Evolutionary conservation across 202 grass and related monocot species (phyloP), one percentile per base, ranked within the genome.

Genomic region (Elaeis oleifera): DNA sequence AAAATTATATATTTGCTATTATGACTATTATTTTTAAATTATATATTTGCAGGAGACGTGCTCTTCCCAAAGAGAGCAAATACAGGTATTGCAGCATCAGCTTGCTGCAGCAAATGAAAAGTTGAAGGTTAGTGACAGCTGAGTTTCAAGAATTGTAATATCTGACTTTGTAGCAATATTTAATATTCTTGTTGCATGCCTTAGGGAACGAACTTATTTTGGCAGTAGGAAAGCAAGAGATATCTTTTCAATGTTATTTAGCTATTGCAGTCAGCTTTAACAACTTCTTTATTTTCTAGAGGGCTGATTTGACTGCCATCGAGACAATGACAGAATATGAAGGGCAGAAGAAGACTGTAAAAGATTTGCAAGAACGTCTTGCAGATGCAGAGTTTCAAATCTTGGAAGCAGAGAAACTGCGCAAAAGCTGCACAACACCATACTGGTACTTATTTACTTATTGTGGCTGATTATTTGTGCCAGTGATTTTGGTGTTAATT

Each of bases 351-450:
- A 78, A 49, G 36, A 87, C 57, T 68, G 71, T 99, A 31, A 78
- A 85, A 65, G 79, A 86, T 54, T 75, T 99, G 3, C 79, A 81
- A 73, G 72, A 89, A 51, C 95, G 74, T 28, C 80, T 99, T 48
- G 68, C 74, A 39, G 67, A 76, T 58, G 95, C 95, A 17, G 88
- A 99, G 44, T 78, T 67, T 75, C 88, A 86, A 77, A 89, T 94
- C 53, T 53, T 80, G 61, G 88, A 99, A 82, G 95, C 71, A n/a
- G 92, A 97, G 13, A 82, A 80, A 25, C 49, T 92, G 63, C 88
- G 92, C 13, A 97, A 91, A 97, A 82, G 59, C 50, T 94, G 15
- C 95, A 99, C 20, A 99, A 99, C 19, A 94, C 88, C 6, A 99
- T 99, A 80, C 44, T 94, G 88, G 95, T 99, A 81, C 5, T 50